These are phyloP conservation scores for Phytophthora lateralis DNA, from an alignment of 352 stramenopile genomes.

Conservation along the genomic window DNA sequence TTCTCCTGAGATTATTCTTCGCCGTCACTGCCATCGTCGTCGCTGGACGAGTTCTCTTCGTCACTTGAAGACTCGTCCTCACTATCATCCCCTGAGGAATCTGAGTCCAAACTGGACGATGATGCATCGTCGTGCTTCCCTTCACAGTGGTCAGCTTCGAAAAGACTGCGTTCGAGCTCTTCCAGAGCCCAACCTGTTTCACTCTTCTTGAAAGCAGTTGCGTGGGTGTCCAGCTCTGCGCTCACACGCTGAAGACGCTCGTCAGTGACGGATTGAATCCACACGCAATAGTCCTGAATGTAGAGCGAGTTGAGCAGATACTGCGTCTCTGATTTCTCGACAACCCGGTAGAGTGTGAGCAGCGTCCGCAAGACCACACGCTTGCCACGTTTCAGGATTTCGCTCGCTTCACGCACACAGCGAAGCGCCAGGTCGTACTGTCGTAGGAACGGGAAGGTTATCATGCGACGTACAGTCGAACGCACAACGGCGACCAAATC, in stretches of 20 bases:
- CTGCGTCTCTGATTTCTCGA: conserved; percentile 96
- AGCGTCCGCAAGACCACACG: conserved; percentile 90
- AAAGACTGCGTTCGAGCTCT: conserved; percentile 70
- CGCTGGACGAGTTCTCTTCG: conserved; percentile 30
- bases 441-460: conserved; percentile 96
- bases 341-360: conserved; percentile 90
- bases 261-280: conserved; percentile 77
- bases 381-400: conserved; percentile 89
- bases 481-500: conserved; percentile 72
- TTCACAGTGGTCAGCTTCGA: conserved; percentile 38
- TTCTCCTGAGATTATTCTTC: conserved; percentile 5
- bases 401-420: conserved; percentile 82
- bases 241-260: conserved; percentile 46
- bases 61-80: conserved; percentile 38
- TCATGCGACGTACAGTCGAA: conserved; percentile 85
- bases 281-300: conserved; percentile 93
- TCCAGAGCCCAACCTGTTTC: conserved; percentile 80
- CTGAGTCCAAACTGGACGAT: conserved; percentile 33
- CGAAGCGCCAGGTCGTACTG: conserved; percentile 88
- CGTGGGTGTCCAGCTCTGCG: conserved; percentile 32
- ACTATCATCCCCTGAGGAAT: conserved; percentile 34
- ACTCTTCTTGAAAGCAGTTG: conserved; percentile 60
- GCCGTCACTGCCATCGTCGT: conserved; percentile 13
- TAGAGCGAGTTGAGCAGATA: conserved; percentile 97
- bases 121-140: conserved; percentile 26